Conservation (phyloP, 176 grass and related monocot species). For the Lolium rigidum region DNA sequence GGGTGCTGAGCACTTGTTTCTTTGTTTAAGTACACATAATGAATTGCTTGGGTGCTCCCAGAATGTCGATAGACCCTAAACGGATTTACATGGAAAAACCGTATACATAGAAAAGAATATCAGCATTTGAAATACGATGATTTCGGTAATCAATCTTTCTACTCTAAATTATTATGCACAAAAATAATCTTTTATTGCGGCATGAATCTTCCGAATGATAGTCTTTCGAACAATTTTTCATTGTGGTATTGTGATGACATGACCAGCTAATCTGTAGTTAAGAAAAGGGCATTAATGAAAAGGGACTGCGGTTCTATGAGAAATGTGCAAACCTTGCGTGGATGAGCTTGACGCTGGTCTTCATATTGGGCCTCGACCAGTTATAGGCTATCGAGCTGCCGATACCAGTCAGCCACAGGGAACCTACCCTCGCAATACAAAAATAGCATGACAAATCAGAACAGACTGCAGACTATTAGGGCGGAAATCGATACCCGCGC, state of each 20-base stretch:
- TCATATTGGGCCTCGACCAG: constrained; percentile 93
- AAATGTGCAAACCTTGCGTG: constrained; percentile 80
- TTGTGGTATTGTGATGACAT: not conserved
- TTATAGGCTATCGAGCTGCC: constrained; percentile 91
- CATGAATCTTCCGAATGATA: not conserved
- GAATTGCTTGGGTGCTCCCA: not conserved
- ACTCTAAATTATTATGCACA: not conserved
- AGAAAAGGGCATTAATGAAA: not conserved
- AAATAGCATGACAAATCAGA: constrained; percentile 40
- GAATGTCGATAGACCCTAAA: not conserved
- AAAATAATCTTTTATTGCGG: not conserved
- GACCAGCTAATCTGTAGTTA: not conserved
- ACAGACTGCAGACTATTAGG: not conserved
- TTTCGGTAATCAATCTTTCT: not conserved
- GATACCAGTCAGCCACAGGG: constrained; percentile 92
- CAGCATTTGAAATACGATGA: not conserved
- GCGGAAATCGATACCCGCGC: not conserved
- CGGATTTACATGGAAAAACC: not conserved
- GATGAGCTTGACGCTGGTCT: constrained; percentile 98
- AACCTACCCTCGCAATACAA: constrained; percentile 49
- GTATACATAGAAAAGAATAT: not conserved
- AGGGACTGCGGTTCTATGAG: not conserved
- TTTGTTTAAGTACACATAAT: not conserved
- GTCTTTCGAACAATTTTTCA: not conserved
- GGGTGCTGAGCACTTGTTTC: not conserved